Conservation (phyloP, 257 asterid genomes). For the Capsicum rhomboideum region DNA sequence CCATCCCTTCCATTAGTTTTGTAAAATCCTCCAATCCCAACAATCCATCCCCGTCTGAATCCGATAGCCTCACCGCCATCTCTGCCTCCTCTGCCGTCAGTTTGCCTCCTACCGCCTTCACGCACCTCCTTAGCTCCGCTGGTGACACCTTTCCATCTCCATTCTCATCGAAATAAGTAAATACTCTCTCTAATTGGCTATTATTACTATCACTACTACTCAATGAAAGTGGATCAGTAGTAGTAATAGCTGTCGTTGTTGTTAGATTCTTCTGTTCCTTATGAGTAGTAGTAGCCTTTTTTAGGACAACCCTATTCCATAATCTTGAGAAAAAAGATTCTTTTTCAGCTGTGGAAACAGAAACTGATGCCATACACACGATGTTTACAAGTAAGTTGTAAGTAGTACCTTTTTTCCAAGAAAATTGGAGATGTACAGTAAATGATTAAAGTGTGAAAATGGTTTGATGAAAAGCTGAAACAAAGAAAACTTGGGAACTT, state of each 20-base stretch:
- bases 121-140: not conserved
- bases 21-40: conserved; percentile 47
- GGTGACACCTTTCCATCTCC: conserved; percentile 10
- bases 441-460: too few relatives aligned
- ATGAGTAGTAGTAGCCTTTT: not conserved
- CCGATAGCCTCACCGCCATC: conserved; percentile 32
- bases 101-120: conserved; percentile 1
- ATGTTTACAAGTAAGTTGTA: not conserved
- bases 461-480: too few relatives aligned
- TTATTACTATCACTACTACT: too few relatives aligned
- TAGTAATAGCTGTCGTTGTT: not conserved
- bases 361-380: not conserved
- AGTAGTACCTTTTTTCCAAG: too few relatives aligned
- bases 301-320: not conserved
- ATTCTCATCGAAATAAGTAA: not conserved
- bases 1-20: conserved; percentile 34
- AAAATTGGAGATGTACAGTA: too few relatives aligned
- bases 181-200: conserved; percentile 3
- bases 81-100: conserved; percentile 35
- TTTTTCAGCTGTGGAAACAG: not conserved
- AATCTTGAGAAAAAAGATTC: not conserved
- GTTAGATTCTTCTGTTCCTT: not conserved
- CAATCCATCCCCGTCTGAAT: conserved; percentile 48
- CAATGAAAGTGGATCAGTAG: too few relatives aligned
- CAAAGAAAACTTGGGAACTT: too few relatives aligned